Conservation (phyloP, 768 basidiomycete genomes). For the Cubamyces sp. region DNA sequence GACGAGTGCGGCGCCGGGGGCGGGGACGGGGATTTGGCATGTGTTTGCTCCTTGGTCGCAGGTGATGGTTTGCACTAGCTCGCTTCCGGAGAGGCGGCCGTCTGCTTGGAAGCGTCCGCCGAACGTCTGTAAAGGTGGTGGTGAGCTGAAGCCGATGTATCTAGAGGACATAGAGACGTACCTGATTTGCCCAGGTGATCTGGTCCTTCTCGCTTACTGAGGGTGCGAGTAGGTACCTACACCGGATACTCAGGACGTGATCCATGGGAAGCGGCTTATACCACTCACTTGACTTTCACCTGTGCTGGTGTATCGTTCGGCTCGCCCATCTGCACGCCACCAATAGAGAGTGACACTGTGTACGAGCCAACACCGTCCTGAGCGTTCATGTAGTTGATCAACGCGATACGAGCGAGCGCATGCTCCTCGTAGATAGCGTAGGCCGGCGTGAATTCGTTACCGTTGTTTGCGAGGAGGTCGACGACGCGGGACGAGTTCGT, state of each 20-base stretch:
- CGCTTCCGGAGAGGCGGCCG: constrained; percentile 61
- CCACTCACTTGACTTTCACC: constrained; percentile 58
- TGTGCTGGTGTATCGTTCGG: constrained; percentile 44
- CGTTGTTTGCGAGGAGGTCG: constrained; percentile 59
- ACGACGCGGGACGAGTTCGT: constrained; percentile 66
- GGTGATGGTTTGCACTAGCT: constrained; percentile 57
- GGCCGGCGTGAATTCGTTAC: constrained; percentile 60
- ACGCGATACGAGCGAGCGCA: constrained; percentile 57
- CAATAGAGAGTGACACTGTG: constrained; percentile 53
- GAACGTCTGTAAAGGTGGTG: constrained; percentile 55
- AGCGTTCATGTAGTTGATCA: constrained; percentile 78
- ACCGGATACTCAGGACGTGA: too few species aligned
- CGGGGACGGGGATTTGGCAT: constrained; percentile 65
- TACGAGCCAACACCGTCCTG: constrained; percentile 56
- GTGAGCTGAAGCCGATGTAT: not conserved
- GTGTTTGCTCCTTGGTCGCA: constrained; percentile 58
- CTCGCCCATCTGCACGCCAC: constrained; percentile 46
- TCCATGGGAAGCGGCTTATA: too few species aligned
- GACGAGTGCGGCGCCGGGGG: constrained; percentile 77
- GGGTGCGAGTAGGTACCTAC: constrained; percentile 58
- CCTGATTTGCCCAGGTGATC: constrained; percentile 81
- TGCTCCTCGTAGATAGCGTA: constrained; percentile 78
- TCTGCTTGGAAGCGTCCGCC: constrained; percentile 66
- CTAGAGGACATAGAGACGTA: constrained; percentile 27
- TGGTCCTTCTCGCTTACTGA: constrained; percentile 64